Evolutionary conservation across 2,329 filamentous ascomycete species (phyloP).

Genomic region (Aspergillus clavatus): DNA sequence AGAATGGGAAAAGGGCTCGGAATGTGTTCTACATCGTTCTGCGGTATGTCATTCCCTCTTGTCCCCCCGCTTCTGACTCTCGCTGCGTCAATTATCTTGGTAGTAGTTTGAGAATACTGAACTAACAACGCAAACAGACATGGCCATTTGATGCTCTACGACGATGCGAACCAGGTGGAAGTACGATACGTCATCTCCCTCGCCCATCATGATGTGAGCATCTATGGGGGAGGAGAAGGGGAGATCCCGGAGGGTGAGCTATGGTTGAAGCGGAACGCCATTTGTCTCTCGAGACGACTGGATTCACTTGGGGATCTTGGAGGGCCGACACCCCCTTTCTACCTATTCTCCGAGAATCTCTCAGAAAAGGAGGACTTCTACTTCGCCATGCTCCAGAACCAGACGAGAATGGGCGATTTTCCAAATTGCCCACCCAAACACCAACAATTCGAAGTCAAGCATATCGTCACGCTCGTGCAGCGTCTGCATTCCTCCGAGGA

Average conservation of each 20-base stretch:
- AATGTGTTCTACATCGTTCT: slow-evolving; percentile 93
- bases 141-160: slow-evolving; percentile 94
- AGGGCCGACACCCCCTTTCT: slow-evolving; percentile 74
- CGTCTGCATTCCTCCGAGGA: slow-evolving; percentile 88
- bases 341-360: slow-evolving; percentile 88
- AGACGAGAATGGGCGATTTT: slow-evolving; percentile 62
- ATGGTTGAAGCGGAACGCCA: slow-evolving; percentile 90
- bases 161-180: slow-evolving; percentile 90
- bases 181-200: slow-evolving; percentile 94
- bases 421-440: slow-evolving; percentile 60
- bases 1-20: slow-evolving; percentile 57
- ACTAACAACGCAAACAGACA: slow-evolving; percentile 53
- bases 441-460: slow-evolving; percentile 72
- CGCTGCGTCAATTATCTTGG: too few relatives aligned
- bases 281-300: slow-evolving; percentile 67
- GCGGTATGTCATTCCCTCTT: slow-evolving; percentile 54
- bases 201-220: slow-evolving; percentile 72
- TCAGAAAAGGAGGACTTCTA: slow-evolving; percentile 99
- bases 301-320: slow-evolving; percentile 50
- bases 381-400: slow-evolving; percentile 80
- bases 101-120: not conserved
- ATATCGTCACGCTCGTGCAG: slow-evolving; percentile 86
- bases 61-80: too few relatives aligned
- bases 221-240: slow-evolving; percentile 77
- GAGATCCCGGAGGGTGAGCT: slow-evolving; percentile 84